phyloP scores from a whole-genome alignment of 257 asterid species.

The Ehretia macrophylla region DNA sequence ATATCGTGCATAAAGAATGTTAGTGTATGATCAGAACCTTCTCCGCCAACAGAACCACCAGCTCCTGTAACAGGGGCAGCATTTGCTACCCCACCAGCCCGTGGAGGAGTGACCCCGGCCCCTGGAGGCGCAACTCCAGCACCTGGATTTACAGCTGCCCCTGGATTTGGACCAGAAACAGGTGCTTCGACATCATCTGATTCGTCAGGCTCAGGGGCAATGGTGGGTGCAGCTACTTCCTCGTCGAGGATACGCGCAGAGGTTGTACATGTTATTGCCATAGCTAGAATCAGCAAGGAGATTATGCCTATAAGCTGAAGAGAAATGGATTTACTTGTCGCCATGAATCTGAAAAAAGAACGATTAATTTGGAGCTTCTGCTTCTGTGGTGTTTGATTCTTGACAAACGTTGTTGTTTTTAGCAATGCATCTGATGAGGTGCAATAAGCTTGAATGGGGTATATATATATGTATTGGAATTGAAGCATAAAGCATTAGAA shows the following conservation, averaged over 20 bases:
- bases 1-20: slow-evolving; percentile 92
- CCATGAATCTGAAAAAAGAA: slow-evolving; percentile 19
- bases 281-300: slow-evolving; percentile 19
- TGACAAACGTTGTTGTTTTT: slow-evolving; percentile 8
- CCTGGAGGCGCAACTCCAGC: neutral
- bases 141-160: slow-evolving; percentile 4
- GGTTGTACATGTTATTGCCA: slow-evolving; percentile 13
- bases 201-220: slow-evolving; percentile 13
- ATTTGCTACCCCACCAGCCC: slow-evolving; percentile 13
- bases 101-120: neutral
- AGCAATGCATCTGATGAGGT: slow-evolving; percentile 7
- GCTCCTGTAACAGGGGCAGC: slow-evolving; percentile 7
- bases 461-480: slow-evolving; percentile 17
- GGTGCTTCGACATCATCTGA: slow-evolving; percentile 8
- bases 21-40: slow-evolving; percentile 33
- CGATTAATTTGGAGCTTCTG: no score
- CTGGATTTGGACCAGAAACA: slow-evolving; percentile 8
- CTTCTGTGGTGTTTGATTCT: neutral
- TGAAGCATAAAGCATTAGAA: slow-evolving; percentile 5
- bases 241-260: slow-evolving; percentile 35
- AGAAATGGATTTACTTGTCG: slow-evolving; percentile 2
- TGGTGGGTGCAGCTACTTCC: slow-evolving; percentile 17
- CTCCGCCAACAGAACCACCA: slow-evolving; percentile 18
- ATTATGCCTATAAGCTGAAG: slow-evolving; percentile 19
- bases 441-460: neutral